Evolutionary conservation across 352 stramenopile species (phyloP).

Genomic region (Globisporangium sylvaticum): DNA sequence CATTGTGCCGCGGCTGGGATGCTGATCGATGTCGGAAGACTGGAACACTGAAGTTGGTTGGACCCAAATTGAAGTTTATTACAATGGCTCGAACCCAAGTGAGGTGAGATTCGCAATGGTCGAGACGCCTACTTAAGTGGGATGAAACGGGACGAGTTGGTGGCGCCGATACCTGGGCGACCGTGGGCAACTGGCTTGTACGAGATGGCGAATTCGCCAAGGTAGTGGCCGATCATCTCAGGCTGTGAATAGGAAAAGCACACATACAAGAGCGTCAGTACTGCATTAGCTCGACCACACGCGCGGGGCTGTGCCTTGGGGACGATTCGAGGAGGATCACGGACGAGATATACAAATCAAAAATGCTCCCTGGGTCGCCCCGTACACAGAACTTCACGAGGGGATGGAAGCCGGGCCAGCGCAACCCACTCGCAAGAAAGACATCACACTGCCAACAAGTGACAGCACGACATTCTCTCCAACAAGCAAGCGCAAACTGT

Average conservation of each 20-base stretch:
- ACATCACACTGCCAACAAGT: not conserved
- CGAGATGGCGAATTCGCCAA: slow-evolving; percentile 99
- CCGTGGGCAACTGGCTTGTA: slow-evolving; percentile 98
- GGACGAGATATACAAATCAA: slow-evolving; percentile 11
- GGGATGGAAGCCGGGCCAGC: slow-evolving; percentile 53
- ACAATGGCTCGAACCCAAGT: slow-evolving; percentile 71
- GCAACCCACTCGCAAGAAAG: not conserved
- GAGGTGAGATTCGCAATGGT: slow-evolving; percentile 29
- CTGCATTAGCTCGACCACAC: slow-evolving; percentile 6
- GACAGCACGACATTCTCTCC: not conserved
- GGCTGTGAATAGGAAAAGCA: slow-evolving; percentile 45
- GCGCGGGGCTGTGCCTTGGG: not conserved
- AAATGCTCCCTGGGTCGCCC: slow-evolving; percentile 80
- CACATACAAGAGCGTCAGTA: slow-evolving; percentile 21
- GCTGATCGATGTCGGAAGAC: not conserved
- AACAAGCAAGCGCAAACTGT: not conserved
- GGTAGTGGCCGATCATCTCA: slow-evolving; percentile 99
- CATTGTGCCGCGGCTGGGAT: not conserved
- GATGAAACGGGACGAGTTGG: slow-evolving; percentile 98
- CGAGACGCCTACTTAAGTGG: slow-evolving; percentile 93
- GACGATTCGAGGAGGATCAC: slow-evolving; percentile 6
- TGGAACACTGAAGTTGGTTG: not conserved
- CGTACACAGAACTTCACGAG: slow-evolving; percentile 88
- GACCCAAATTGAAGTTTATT: slow-evolving; percentile 59
- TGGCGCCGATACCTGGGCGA: slow-evolving; percentile 98